A percentile compares a stretch with the other conserved stretches of the same genome.
Conservation (phyloP, 1,284 basidiomycete genomes). For the Flammula alnicola region DNA sequence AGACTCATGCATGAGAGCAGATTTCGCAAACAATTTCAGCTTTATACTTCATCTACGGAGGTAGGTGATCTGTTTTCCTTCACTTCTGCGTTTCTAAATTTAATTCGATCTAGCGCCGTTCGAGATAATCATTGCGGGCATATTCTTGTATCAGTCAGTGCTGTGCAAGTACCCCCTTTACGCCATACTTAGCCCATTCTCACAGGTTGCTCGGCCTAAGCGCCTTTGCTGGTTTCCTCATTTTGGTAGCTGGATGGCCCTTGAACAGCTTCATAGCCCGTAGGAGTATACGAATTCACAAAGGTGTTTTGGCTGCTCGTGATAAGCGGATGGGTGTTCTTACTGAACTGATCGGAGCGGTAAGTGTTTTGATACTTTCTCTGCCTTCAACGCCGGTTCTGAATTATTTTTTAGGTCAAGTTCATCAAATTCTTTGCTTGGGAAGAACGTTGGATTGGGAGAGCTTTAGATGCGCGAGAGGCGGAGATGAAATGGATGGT, state of each 20-base stretch:
- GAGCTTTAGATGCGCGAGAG: conserved; percentile 59
- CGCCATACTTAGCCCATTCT: conserved; percentile 1
- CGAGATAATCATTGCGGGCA: conserved; percentile 77
- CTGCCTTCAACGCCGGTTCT: background rate
- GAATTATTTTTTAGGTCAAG: conserved; percentile 52
- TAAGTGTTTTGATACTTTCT: conserved; percentile 32
- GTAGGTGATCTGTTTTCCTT: conserved; percentile 33
- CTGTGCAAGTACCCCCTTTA: background rate
- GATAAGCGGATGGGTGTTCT: conserved; percentile 88
- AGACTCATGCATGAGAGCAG: conserved; percentile 25
- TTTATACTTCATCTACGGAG: conserved; percentile 68
- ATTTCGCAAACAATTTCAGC: conserved; percentile 54
- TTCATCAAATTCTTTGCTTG: conserved; percentile 91
- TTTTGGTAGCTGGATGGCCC: conserved; percentile 77
- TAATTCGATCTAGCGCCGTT: conserved; percentile 57
- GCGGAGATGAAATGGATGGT: conserved; percentile 74
- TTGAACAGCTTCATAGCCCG: conserved; percentile 69
- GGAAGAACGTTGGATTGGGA: conserved; percentile 76
- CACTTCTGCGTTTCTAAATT: background rate
- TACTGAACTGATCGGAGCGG: conserved; percentile 83
- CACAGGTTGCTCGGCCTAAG: conserved; percentile 79
- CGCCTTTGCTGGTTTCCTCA: conserved; percentile 84
- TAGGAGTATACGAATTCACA: conserved; percentile 72
- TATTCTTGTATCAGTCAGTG: conserved; percentile 81
- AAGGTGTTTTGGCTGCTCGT: conserved; percentile 71